Conservation (phyloP, 805 yeast genomes). For the Starmera quercuum region DNA sequence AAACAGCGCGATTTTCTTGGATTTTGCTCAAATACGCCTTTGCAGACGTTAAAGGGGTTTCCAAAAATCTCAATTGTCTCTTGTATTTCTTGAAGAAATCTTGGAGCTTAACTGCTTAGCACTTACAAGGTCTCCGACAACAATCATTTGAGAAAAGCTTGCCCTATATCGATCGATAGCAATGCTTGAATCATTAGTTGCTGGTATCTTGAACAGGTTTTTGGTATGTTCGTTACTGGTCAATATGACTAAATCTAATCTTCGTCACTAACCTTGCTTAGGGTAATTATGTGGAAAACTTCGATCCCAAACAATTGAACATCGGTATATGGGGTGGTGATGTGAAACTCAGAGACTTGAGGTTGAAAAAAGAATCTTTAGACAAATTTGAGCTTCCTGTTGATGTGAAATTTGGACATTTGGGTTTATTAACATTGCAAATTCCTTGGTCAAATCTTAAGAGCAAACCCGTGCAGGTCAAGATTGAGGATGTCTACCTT, state of each 20-base stretch:
- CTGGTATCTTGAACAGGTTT: slow-evolving; percentile 52
- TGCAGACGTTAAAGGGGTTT: too few species aligned
- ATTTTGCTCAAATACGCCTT: too few species aligned
- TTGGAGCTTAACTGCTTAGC: too few species aligned
- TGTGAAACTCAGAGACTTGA: slow-evolving; percentile 72
- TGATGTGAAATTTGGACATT: slow-evolving; percentile 80
- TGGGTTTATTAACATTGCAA: slow-evolving; percentile 83
- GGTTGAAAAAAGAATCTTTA: slow-evolving; percentile 79
- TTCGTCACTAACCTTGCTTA: slow-evolving; percentile 6
- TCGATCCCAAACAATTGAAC: slow-evolving; percentile 90
- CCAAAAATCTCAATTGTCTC: too few species aligned
- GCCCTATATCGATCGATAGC: too few species aligned
- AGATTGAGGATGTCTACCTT: slow-evolving; percentile 79
- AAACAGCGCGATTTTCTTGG: too few species aligned
- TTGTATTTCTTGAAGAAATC: too few species aligned
- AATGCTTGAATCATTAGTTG: slow-evolving; percentile 64
- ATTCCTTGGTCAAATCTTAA: slow-evolving; percentile 97
- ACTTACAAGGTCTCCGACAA: neutral
- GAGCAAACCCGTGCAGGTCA: slow-evolving; percentile 83
- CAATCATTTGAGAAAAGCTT: too few species aligned
- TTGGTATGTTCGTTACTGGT: slow-evolving; percentile 23
- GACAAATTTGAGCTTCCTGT: slow-evolving; percentile 83
- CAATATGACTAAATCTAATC: neutral
- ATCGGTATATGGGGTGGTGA: slow-evolving; percentile 98
- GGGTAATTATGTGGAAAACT: slow-evolving; percentile 83